Evolutionary conservation across 2,329 filamentous ascomycete species (phyloP).

Genomic region (Aureobasidium melanogenum): DNA sequence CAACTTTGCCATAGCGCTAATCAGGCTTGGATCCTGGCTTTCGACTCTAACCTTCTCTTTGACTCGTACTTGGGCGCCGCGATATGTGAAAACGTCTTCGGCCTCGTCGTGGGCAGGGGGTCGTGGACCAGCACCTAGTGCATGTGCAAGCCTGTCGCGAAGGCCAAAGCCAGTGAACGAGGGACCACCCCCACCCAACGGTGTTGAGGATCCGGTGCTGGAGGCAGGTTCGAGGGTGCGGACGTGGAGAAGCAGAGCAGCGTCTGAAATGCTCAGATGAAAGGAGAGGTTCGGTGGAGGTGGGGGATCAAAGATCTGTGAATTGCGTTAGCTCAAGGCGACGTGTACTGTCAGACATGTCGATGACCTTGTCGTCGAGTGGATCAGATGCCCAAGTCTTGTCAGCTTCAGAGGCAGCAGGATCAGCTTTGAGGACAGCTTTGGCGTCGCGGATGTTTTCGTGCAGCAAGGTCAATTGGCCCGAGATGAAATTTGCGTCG

Average conservation of each 20-base stretch:
- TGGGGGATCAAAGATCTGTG: constrained; percentile 46
- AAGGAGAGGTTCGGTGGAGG: constrained; percentile 62
- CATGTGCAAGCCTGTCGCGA: constrained; percentile 43
- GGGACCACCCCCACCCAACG: constrained; percentile 14
- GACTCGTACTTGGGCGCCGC: constrained; percentile 67
- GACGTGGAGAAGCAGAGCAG: constrained; percentile 52
- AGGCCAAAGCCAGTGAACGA: constrained; percentile 49
- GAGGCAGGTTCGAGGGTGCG: constrained; percentile 52
- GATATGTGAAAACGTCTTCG: constrained; percentile 64
- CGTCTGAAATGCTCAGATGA: constrained; percentile 48
- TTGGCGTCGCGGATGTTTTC: constrained; percentile 56
- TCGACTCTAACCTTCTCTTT: constrained; percentile 85
- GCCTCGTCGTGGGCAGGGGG: constrained; percentile 52
- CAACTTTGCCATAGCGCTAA: constrained; percentile 77
- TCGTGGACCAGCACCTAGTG: constrained; percentile 19
- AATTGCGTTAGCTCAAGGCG: neutral
- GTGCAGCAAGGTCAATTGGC: constrained; percentile 49
- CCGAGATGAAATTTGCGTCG: constrained; percentile 48
- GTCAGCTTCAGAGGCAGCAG: constrained; percentile 35
- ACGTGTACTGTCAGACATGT: neutral
- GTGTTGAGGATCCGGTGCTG: constrained; percentile 26
- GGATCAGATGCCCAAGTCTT: constrained; percentile 48
- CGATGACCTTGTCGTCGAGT: constrained; percentile 45
- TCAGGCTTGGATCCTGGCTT: constrained; percentile 77
- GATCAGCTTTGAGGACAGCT: constrained; percentile 44